These are phyloP conservation scores for Glycine latifolia DNA, from an alignment of 306 rosid genomes.

Conservation along the genomic window DNA sequence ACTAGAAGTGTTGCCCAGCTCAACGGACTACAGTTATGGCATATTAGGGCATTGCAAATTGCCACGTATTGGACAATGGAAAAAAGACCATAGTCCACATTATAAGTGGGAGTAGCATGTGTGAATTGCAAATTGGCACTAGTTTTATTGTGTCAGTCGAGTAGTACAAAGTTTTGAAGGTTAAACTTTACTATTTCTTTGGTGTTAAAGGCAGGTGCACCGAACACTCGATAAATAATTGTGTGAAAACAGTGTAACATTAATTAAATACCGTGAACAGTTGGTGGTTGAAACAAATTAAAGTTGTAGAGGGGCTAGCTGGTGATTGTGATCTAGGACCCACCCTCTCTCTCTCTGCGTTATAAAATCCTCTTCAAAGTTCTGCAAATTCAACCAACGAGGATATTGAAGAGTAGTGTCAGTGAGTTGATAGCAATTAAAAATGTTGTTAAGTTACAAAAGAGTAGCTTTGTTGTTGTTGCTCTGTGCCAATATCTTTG, in stretches of 20 bases:
- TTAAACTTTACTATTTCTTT: conserved; percentile 17
- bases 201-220: conserved; percentile 48
- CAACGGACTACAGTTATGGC: not conserved
- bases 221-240: conserved; percentile 48
- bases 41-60: not conserved
- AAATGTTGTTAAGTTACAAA: conserved; percentile 50
- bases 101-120: not conserved
- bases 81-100: not conserved
- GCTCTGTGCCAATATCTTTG: conserved; percentile 61
- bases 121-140: conserved; percentile 24
- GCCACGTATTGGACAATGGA: conserved; percentile 24
- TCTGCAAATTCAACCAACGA: conserved; percentile 31
- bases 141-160: conserved; percentile 27
- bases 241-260: conserved; percentile 33
- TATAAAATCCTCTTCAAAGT: conserved; percentile 47
- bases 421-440: conserved; percentile 34
- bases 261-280: conserved; percentile 60
- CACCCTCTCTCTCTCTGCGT: not conserved
- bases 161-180: conserved; percentile 31
- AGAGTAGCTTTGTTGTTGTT: conserved; percentile 53
- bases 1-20: not conserved
- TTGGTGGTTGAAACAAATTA: conserved; percentile 66
- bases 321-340: not conserved
- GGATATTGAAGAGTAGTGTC: conserved; percentile 27
- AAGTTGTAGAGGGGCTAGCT: conserved; percentile 24